Conservation (phyloP, 805 yeast species). For the Candida nonsorbophila region DNA sequence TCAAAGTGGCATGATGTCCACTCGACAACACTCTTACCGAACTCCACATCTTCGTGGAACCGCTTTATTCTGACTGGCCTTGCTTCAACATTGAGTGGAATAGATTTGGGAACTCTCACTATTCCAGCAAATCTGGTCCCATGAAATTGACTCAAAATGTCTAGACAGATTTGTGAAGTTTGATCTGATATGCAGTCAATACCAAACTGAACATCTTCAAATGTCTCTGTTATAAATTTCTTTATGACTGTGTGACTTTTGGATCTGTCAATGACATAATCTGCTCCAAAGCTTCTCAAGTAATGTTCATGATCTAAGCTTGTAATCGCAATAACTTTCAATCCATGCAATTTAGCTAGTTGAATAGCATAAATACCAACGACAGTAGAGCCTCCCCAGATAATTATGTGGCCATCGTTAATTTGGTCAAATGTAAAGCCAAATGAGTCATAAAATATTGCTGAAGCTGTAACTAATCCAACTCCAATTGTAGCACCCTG, state of each 20-base stretch:
- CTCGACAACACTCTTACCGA: conserved; percentile 29
- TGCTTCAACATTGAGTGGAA: conserved; percentile 17
- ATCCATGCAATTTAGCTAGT: conserved; percentile 33
- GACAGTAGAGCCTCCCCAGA: conserved; percentile 49
- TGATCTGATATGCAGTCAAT: conserved; percentile 41
- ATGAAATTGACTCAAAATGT: conserved; percentile 15
- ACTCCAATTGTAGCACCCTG: conserved; percentile 45
- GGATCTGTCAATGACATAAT: conserved; percentile 31
- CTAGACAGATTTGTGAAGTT: conserved; percentile 27
- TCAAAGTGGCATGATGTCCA: conserved; percentile 26
- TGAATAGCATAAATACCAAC: conserved; percentile 42
- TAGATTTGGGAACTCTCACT: conserved; percentile 25
- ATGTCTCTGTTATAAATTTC: conserved; percentile 10
- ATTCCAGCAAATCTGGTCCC: conserved; percentile 30
- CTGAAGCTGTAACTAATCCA: conserved; percentile 41
- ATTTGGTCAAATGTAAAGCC: conserved; percentile 5
- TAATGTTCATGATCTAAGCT: conserved; percentile 14
- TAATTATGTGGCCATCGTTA: conserved; percentile 16
- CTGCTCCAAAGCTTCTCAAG: conserved; percentile 18
- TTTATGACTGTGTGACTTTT: conserved; percentile 13
- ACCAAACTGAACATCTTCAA: conserved; percentile 26
- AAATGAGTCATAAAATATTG: conserved; percentile 16
- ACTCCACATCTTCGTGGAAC: conserved; percentile 38
- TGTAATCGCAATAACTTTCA: conserved; percentile 28
- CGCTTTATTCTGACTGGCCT: conserved; percentile 32